Conservation (phyloP, 78 protist genomes). For the Cavenderia fasciculata region DNA sequence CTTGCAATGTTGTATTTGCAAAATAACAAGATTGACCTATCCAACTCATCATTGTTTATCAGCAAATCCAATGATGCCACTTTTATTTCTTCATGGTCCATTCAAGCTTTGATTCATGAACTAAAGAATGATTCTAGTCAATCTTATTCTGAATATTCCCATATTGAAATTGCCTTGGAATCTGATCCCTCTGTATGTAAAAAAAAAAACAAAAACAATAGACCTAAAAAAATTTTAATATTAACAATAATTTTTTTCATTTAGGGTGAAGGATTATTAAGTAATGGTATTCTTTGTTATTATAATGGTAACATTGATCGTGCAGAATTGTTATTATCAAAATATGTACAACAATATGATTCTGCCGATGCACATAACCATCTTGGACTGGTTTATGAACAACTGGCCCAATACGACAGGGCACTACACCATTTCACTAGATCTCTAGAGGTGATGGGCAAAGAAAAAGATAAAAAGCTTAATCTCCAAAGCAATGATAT, state of each 20-base stretch:
- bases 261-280: slow-evolving; percentile 42
- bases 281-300: slow-evolving; percentile 21
- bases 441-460: neutral
- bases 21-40: slow-evolving; percentile 15
- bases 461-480: neutral
- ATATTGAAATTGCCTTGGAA: slow-evolving; percentile 32
- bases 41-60: slow-evolving; percentile 23
- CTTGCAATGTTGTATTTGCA: slow-evolving; percentile 44
- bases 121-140: neutral
- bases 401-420: neutral
- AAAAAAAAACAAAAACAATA: too few relatives aligned
- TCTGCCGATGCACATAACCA: slow-evolving; percentile 32
- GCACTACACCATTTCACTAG: neutral
- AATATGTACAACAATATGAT: slow-evolving; percentile 9
- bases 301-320: neutral
- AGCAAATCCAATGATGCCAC: slow-evolving; percentile 24
- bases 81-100: slow-evolving; percentile 17
- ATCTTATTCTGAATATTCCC: slow-evolving; percentile 9
- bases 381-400: slow-evolving; percentile 1
- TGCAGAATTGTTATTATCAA: neutral
- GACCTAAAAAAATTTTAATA: too few relatives aligned
- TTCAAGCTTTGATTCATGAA: slow-evolving; percentile 67
- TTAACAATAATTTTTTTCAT: too few relatives aligned
- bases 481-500: neutral
- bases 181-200: slow-evolving; percentile 10